Evolutionary conservation across 2,329 filamentous ascomycete genomes (phyloP), one percentile per base, ranked within the genome.

Genomic region (Periconia sp.): DNA sequence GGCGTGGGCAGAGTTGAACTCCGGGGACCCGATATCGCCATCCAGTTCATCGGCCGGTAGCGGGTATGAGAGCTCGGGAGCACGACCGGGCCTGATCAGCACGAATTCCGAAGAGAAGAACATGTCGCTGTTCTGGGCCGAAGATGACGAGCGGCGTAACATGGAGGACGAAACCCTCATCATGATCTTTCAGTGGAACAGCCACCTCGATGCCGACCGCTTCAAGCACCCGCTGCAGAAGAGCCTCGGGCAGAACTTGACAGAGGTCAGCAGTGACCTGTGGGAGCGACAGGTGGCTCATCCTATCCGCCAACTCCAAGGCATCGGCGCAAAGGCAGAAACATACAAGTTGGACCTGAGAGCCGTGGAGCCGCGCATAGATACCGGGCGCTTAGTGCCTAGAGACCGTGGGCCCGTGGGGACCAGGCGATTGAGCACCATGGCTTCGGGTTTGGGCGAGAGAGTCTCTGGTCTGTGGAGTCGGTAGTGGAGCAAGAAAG

Each of bases 121-220:
- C 31, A 64, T 64, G 61, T 54, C 62, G 13, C 35, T 63, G 6
- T 57, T 57, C 42, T 62, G 55, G 31, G 47, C 56, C 1, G 57
- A 60, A 30, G 58, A 65, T 10, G 57, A 60, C 13, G 58, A 54
- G 19, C 33, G 40, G 8, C 37, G 49, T 2, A 55, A 51, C 20
- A 53, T 47, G 52, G 59, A 63, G 11, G 62, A 65, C 13, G 66
- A 69, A 53, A 63, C 62, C 10, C 57, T 71, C 15, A 49, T 71
- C 46, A 69, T 66, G 63, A 56, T 69, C 1, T 69, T 71, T 56
- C 62, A 66, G 45, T 71, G 68, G 68, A 59, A 50, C 15, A 63
- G 56, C 45, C 63, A 58, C 41, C 56, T 46, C n/a, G 59, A 60
- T 45, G 68, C 57, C 9, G 66, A 66, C 7, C 54, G 66, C 13